phyloP scores from a whole-genome alignment of 2,329 filamentous ascomycete species.

The Aspergillus proliferans region DNA sequence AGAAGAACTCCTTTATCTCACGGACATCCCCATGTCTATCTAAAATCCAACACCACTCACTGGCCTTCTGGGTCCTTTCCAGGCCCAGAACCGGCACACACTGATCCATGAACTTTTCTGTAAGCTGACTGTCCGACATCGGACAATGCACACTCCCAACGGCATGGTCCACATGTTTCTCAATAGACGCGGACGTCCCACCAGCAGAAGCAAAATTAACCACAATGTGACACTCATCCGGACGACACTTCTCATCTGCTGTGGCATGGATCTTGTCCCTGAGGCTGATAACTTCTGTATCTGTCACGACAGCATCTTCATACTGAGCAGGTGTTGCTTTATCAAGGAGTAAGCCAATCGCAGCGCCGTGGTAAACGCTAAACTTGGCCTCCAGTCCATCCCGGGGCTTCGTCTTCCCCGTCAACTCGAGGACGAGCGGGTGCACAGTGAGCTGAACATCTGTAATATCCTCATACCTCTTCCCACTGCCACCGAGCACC shows the following conservation, averaged over 20 bases:
- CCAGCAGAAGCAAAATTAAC: conserved; percentile 34
- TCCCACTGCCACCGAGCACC: conserved; percentile 27
- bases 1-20: conserved; percentile 17
- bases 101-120: conserved; percentile 48
- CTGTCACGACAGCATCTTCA: conserved; percentile 43
- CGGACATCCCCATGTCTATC: conserved; percentile 26
- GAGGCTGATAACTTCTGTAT: conserved; percentile 35
- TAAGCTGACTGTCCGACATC: conserved; percentile 41
- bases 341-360: conserved; percentile 46
- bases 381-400: conserved; percentile 51
- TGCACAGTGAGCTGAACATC: conserved; percentile 43
- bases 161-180: conserved; percentile 46
- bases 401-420: conserved; percentile 44
- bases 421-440: conserved; percentile 49
- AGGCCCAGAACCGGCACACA: conserved; percentile 38
- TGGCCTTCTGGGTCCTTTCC: conserved; percentile 28
- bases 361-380: conserved; percentile 51
- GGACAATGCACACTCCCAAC: conserved; percentile 47
- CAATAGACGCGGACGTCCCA: conserved; percentile 19
- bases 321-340: conserved; percentile 49
- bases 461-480: conserved; percentile 29
- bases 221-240: conserved; percentile 39
- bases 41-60: conserved; percentile 26
- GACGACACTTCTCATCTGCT: conserved; percentile 33
- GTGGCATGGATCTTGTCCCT: conserved; percentile 43